Evolutionary conservation across 1,139 yeast species (phyloP), one percentile per base, ranked within the genome.

Genomic region (Zygotorulaspora mrakii): DNA sequence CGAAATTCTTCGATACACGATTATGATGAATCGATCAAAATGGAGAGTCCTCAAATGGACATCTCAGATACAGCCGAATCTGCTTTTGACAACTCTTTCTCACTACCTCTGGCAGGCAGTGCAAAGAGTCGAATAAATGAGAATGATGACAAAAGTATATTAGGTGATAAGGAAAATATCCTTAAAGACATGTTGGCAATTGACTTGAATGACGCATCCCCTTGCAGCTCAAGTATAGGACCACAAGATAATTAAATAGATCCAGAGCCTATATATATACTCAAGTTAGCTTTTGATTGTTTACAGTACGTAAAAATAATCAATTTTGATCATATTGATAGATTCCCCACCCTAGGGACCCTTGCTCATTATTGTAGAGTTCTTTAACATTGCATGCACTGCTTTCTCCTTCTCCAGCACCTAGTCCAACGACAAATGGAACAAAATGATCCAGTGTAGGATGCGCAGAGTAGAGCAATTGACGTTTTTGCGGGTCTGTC

Each of bases 371-470:
- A 32, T 69, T 67, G 54, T 76, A 79, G 18, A 79, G 40, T 46
- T 74, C 76, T 40, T 66, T 64, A 17, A 70, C 65, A 3, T 44
- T 41, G 17, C 28, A 66, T 7, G 61, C 73, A 8, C 20, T 31
- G 5, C 8, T 8, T 8, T 28, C 18, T 42, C 70, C 72, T 37
- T 64, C 63, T 12, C 70, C 70, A 14, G 81, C 70, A 10, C 89
- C 91, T 8, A 77, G 69, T 2, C 81, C 88, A 31, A 79, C 85
- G 22, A 79, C 76, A 3, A 81, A 54, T 0, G 94, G 94, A 49
- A 78, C 62, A 44, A 83, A 75, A 59, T 84, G 94, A 48, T 84
- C 94, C 34, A 77, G 65, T 0, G 87, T 76, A 5, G 94, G 94
- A 60, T 84, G 94, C 0, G 91, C 82, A 23, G 60, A 55, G 33